Base-by-base conservation (phyloP, 2,329 filamentous ascomycete genomes). In the Periconia macrospinosa region DNA sequence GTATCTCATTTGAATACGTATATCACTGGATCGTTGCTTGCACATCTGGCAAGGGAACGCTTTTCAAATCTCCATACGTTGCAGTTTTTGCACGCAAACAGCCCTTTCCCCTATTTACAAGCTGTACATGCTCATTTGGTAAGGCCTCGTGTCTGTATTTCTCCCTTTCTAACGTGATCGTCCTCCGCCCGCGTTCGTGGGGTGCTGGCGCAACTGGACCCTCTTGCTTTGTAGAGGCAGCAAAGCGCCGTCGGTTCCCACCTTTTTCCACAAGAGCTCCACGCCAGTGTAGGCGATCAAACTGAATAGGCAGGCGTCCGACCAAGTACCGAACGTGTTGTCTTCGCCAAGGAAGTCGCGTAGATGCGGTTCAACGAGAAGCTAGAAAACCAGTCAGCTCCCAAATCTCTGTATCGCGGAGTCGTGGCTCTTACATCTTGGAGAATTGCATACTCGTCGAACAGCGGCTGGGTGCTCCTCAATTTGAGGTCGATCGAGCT, bases 281-380 rank as follows among this genome's bases (percentile, higher is more conserved):
- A 17, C 23, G 27, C 35, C 46, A 23, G 6, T 5, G 10, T n/a
- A 6, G 9, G 11, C 35, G 17, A 15, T 20, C 9, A 47, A 14
- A 3, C 17, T 47, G 7, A 15, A 14, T 6, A 19, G 18, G 23
- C 35, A 18, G 17, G 30, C 45, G n/a, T 51, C 52, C 11, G 43
- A 35, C 42, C 42, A 54, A 6, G 47, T 50, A 6, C 48, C 48
- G 15, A 50, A 54, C 35, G 45, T 33, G 15, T 42, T 20, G 17
- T 13, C 23, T 30, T 13, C 18, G 8, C 17, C 46, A 15, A 41
- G n/a, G 20, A 27, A 10, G 6, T n/a, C 15, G 7, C 6, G 19
- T 8, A 44, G 19, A 44, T 44, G 10, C 2, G 27, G 19, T 9
- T 23, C 18, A 44, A 43, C 41, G 10, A 3, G 13, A 23, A 19